Base-by-base conservation (phyloP, 225 moss, liverwort and hornwort species). In the Sphagnum contortum region DNA sequence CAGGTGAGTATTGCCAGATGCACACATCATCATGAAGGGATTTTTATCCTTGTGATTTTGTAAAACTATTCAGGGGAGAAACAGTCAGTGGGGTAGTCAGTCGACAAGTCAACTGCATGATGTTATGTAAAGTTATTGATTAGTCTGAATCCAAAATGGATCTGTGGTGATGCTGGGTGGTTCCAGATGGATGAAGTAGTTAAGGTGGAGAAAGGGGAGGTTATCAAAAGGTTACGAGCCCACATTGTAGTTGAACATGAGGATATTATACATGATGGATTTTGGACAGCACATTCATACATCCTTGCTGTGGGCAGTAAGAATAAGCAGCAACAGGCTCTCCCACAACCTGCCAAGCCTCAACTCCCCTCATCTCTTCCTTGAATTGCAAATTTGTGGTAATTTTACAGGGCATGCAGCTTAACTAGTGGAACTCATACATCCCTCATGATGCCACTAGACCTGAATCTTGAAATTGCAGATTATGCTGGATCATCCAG, bases 181-280 rank as follows among this genome's bases (percentile, higher is more conserved):
- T 61, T 70, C 68, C 73, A 91, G 90, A 74, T 81, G 54, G 87
- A 92, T 46, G 73, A 48, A 63, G 80, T 85, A 59, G 82, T 83
- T 63, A 95, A 83, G 76, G 69, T 79, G 48, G 80, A 83, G 57
- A 75, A 80, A 63, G 92, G 88, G 44, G 71, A 75, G 48, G 83
- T 84, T 14, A 69, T 88, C 29, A 88, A 81, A 53, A 88, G 88
- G 71, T 55, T 65, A 13, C 78, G 74, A 69, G 70, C 77, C 47
- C 70, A 57, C 13, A 75, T 92, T 44, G 87, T 91, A 9, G 84
- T 96, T 46, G 83, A 81, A 59, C 88, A 96, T 51, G 87, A 90
- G 67, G 92, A 96, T 58, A 78, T 90, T 57, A 92, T 92, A 6
- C 73, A 71, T 50, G 83, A 83, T 47, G 46, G 47, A 2, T 83